Percentiles rank a stretch among this genome's conserved stretches.
phyloP scores from a whole-genome alignment of 768 basidiomycete genomes.

The Lactarius quietus region DNA sequence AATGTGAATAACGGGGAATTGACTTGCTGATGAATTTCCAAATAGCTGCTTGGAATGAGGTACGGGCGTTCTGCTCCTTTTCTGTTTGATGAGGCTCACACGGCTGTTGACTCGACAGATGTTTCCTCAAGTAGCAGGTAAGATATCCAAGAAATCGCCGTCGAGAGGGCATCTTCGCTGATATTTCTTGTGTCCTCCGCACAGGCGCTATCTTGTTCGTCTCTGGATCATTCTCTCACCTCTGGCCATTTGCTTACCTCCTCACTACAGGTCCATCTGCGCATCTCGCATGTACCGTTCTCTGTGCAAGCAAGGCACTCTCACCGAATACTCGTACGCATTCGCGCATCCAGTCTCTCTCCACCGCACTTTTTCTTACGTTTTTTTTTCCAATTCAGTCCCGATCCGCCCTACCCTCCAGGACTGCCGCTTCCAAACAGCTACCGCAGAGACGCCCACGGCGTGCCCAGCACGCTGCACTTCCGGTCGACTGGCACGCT shows the following conservation, averaged over 20 bases:
- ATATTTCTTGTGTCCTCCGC: not conserved
- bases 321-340: constrained; percentile 18
- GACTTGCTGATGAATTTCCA: not conserved
- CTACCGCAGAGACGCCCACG: not conserved
- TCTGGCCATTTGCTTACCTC: not conserved
- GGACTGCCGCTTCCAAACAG: not conserved
- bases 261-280: constrained; percentile 1
- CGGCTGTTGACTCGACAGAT: not conserved
- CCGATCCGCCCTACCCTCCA: not conserved
- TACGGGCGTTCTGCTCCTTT: not conserved
- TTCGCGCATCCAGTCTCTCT: not conserved
- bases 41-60: constrained; percentile 14
- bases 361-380: not conserved
- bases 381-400: not conserved
- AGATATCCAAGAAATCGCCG: not conserved
- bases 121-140: not conserved
- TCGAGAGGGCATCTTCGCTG: not conserved
- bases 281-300: constrained; percentile 17
- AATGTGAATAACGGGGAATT: not conserved
- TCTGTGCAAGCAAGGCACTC: not conserved
- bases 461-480: not conserved
- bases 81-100: constrained; percentile 1
- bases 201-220: not conserved
- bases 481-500: not conserved
- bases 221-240: too few species aligned